Evolutionary conservation across 352 stramenopile species (phyloP).

Genomic region (Phytophthora agathidicida): DNA sequence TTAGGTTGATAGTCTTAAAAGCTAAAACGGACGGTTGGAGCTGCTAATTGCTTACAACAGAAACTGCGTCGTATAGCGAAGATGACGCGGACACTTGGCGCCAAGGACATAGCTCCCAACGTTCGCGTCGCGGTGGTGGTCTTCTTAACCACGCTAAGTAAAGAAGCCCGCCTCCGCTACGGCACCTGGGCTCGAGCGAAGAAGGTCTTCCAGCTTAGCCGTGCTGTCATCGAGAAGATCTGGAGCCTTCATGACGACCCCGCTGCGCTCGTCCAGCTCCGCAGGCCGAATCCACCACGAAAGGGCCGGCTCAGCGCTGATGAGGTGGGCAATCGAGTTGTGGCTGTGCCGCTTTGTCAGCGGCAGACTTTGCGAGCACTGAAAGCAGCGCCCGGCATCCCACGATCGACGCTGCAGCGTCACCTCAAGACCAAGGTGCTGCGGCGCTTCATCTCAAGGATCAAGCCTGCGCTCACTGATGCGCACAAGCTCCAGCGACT

Average conservation of each 20-base stretch:
- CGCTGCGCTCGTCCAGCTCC: neutral
- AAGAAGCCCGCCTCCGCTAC: conserved; percentile 2
- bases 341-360: neutral
- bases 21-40: neutral
- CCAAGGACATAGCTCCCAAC: conserved; percentile 1
- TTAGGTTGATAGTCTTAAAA: neutral
- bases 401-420: neutral
- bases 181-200: neutral
- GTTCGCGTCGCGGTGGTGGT: conserved; percentile 3
- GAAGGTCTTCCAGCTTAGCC: neutral
- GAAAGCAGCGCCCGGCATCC: neutral
- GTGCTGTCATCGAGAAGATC: neutral
- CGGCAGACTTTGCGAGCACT: neutral
- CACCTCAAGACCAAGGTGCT: neutral
- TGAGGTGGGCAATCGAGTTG: neutral
- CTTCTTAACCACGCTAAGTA: conserved; percentile 2
- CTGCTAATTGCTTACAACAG: neutral
- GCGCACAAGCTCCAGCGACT: neutral
- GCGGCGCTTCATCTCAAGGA: neutral
- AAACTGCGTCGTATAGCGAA: neutral
- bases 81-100: neutral
- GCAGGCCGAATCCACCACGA: neutral
- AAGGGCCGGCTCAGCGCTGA: neutral
- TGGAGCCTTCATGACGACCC: neutral
- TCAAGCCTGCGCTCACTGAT: neutral